phyloP scores from a whole-genome alignment of 306 rosid species.

The Casuarina equisetifolia region DNA sequence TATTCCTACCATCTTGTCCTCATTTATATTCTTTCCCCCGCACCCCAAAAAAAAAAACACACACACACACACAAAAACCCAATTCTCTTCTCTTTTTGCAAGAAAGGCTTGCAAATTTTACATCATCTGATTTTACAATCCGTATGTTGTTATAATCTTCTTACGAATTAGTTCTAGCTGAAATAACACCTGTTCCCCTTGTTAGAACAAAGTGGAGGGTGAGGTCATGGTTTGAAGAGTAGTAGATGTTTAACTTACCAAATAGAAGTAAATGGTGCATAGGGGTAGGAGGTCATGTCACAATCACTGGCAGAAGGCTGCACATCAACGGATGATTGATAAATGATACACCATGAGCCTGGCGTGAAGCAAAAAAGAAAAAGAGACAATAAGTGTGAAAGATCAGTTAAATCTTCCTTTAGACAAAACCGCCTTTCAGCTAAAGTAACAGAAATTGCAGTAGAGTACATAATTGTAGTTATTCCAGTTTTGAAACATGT shows the following conservation, averaged over 20 bases:
- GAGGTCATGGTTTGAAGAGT: neutral
- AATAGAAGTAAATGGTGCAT: neutral
- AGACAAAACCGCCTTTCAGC: neutral
- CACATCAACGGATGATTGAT: neutral
- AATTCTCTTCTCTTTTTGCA: neutral
- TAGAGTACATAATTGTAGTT: neutral
- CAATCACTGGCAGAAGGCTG: conserved; percentile 20
- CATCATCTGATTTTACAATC: neutral
- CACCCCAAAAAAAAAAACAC: no score
- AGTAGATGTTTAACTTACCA: neutral
- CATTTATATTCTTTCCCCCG: no score
- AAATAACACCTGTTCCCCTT: neutral
- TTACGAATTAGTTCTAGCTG: neutral
- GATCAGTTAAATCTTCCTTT: neutral
- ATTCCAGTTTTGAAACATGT: neutral
- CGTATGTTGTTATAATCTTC: neutral
- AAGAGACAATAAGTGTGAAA: neutral
- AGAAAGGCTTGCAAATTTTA: neutral
- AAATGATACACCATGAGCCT: conserved; percentile 17
- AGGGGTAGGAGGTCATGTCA: conserved; percentile 16
- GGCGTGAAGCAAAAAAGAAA: neutral
- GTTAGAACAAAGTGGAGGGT: neutral
- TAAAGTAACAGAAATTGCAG: neutral
- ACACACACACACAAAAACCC: no score
- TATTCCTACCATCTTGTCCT: neutral